Conservation (phyloP, 2,329 filamentous ascomycete genomes). For the Myriosclerotinia duriaeana region DNA sequence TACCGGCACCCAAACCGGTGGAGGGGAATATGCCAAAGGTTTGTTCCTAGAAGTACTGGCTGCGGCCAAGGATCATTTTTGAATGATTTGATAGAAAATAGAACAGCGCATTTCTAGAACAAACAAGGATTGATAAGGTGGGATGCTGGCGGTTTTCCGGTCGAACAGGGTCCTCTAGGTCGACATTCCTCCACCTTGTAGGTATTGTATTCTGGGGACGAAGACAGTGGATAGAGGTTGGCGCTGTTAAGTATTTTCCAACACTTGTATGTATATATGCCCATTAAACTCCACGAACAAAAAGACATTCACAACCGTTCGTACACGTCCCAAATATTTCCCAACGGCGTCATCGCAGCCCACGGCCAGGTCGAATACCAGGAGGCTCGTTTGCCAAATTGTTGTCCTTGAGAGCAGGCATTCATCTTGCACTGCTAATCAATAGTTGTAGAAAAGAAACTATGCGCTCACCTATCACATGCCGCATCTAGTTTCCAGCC, state of each 20-base stretch:
- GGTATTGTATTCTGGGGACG: neutral
- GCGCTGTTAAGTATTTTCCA: neutral
- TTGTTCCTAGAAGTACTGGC: neutral
- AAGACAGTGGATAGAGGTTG: neutral
- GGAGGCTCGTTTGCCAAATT: neutral
- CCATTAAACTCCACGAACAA: neutral
- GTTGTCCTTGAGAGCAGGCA: neutral
- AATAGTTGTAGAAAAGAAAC: slow-evolving; percentile 1
- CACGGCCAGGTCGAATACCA: neutral
- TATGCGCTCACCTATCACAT: slow-evolving; percentile 43
- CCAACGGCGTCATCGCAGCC: too few relatives aligned
- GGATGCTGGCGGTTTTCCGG: neutral
- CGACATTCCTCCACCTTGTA: neutral
- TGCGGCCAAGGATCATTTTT: neutral
- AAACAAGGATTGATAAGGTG: neutral
- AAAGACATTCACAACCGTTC: neutral
- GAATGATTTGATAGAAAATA: neutral
- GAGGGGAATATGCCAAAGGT: neutral
- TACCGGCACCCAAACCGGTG: neutral
- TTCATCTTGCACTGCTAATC: neutral
- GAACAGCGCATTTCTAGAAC: neutral
- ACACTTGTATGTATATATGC: neutral
- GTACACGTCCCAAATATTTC: neutral
- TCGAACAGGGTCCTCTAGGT: neutral
- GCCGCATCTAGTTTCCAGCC: slow-evolving; percentile 44